Conservation (phyloP, 2,329 filamentous ascomycete genomes). For the Ophiostoma sp. region DNA sequence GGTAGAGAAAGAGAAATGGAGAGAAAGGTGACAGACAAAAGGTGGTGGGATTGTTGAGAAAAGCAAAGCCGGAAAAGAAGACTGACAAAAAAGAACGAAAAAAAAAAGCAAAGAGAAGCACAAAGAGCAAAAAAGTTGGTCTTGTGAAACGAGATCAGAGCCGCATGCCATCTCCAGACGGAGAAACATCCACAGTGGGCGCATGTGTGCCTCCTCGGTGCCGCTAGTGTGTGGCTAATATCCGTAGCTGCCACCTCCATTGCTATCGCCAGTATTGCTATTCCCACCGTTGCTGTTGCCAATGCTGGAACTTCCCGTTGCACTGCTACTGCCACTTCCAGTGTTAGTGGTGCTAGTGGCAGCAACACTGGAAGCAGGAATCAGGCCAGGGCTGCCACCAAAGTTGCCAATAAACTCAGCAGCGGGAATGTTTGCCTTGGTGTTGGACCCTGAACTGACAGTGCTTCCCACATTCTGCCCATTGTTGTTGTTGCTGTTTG, state of each 20-base stretch:
- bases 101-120: not conserved
- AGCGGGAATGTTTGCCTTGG: not conserved
- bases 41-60: no score
- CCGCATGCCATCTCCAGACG: not conserved
- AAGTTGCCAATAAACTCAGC: slow-evolving; percentile 17
- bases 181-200: not conserved
- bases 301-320: not conserved
- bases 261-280: not conserved
- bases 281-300: not conserved
- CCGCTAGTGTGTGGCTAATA: not conserved
- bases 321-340: not conserved
- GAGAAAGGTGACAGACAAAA: no score
- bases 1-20: no score
- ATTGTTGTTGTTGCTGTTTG: not conserved
- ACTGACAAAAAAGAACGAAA: not conserved
- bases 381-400: slow-evolving; percentile 11
- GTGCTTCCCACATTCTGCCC: not conserved
- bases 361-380: not conserved
- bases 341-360: no score
- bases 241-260: not conserved
- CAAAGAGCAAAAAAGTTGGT: not conserved
- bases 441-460: not conserved
- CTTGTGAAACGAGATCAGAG: not conserved
- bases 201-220: no score
- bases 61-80: not conserved